Conservation (phyloP, 2,329 filamentous ascomycete species). For the Apiospora phragmitis region DNA sequence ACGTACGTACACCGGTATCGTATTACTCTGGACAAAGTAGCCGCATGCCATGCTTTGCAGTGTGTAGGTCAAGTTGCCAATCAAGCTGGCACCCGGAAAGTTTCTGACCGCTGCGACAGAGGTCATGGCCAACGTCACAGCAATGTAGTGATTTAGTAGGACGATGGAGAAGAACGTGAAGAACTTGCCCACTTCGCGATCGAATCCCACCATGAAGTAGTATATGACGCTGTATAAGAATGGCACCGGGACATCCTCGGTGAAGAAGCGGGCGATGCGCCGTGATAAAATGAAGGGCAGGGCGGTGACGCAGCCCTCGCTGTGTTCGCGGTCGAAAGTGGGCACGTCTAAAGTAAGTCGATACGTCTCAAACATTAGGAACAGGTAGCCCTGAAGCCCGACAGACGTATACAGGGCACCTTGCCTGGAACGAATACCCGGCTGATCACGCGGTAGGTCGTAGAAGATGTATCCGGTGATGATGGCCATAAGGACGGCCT, state of each 20-base stretch:
- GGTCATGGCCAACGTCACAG: slow-evolving; percentile 69
- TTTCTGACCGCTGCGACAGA: slow-evolving; percentile 66
- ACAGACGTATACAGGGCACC: slow-evolving; percentile 72
- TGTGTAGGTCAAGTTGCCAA: slow-evolving; percentile 72
- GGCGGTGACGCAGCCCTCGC: slow-evolving; percentile 70
- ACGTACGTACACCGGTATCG: slow-evolving; percentile 74
- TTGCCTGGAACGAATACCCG: slow-evolving; percentile 72
- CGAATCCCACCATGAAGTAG: slow-evolving; percentile 79
- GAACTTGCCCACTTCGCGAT: slow-evolving; percentile 62
- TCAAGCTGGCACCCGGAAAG: slow-evolving; percentile 70
- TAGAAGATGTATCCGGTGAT: slow-evolving; percentile 75
- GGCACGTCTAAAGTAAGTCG: slow-evolving; percentile 73
- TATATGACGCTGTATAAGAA: slow-evolving; percentile 70
- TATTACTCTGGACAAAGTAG: slow-evolving; percentile 73
- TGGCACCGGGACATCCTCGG: slow-evolving; percentile 73
- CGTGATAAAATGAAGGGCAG: slow-evolving; percentile 70
- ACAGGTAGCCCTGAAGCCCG: slow-evolving; percentile 73
- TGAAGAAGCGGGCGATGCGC: slow-evolving; percentile 65
- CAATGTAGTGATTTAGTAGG: slow-evolving; percentile 71
- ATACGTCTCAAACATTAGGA: slow-evolving; percentile 75
- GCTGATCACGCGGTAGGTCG: slow-evolving; percentile 61
- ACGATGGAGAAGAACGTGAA: slow-evolving; percentile 71
- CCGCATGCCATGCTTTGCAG: slow-evolving; percentile 74
- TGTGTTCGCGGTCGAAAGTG: slow-evolving; percentile 73
- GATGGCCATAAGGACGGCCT: slow-evolving; percentile 70